Conservation (phyloP, 2,329 filamentous ascomycete species). For the Diplodia seriata region DNA sequence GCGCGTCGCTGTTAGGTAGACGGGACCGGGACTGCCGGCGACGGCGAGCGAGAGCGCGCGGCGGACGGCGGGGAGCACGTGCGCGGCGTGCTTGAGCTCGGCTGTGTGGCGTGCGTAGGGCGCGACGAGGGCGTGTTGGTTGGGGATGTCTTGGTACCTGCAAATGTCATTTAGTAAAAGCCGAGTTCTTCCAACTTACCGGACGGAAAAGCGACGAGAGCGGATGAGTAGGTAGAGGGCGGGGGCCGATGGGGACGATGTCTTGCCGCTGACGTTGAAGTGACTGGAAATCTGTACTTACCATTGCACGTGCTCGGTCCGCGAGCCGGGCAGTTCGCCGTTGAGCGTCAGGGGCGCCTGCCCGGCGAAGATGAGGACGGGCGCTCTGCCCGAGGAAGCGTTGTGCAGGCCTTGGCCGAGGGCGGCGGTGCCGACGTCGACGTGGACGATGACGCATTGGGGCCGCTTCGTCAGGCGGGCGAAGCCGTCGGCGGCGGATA, state of each 20-base stretch:
- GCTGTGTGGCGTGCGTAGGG: slow-evolving; percentile 86
- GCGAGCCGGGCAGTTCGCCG: slow-evolving; percentile 51
- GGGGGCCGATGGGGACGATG: background rate
- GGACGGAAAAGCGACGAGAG: no score
- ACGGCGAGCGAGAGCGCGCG: slow-evolving; percentile 42
- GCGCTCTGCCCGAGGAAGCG: slow-evolving; percentile 40
- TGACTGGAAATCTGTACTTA: slow-evolving; percentile 15
- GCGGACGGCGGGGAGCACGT: slow-evolving; percentile 57
- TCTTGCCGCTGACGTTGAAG: background rate
- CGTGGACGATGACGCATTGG: slow-evolving; percentile 80
- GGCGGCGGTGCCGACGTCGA: slow-evolving; percentile 79
- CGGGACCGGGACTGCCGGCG: slow-evolving; percentile 39
- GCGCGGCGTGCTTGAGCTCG: slow-evolving; percentile 68
- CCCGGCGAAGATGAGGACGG: slow-evolving; percentile 54
- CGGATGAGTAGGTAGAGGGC: no score
- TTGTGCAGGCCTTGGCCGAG: slow-evolving; percentile 77
- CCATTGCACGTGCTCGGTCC: slow-evolving; percentile 52
- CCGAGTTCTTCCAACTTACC: no score
- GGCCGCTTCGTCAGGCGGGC: slow-evolving; percentile 68
- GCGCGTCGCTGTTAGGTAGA: slow-evolving; percentile 37
- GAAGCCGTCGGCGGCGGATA: slow-evolving; percentile 41
- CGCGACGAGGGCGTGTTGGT: slow-evolving; percentile 78
- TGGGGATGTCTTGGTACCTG: slow-evolving; percentile 72
- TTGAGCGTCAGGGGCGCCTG: slow-evolving; percentile 54
- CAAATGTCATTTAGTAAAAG: background rate